Base-by-base conservation (phyloP, 352 stramenopile species). In the Blastocystis sp. region DNA sequence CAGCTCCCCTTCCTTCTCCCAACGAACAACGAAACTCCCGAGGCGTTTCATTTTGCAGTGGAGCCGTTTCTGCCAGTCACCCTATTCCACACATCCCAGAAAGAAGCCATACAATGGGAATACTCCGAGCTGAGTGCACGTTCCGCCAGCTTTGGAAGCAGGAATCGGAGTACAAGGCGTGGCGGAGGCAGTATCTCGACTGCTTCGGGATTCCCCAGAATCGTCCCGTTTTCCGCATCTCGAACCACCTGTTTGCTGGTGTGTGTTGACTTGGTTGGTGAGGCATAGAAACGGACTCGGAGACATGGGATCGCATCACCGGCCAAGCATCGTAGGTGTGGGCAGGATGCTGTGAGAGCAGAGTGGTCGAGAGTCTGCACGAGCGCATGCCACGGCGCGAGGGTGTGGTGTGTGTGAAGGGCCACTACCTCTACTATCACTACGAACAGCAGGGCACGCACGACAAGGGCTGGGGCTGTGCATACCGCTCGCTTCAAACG, bases 391-490 rank as follows among this genome's bases (percentile, higher is more conserved):
- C 45, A 9, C n/a, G 1, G 1, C 17, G 65, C 2, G 74, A 91
- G 53, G 88, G 84, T 69, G 45, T 14, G 2, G n/a, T 17, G 40
- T 59, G 95, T 4, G 92, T 95, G 19, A 88, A 92, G 23, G 93
- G 93, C 10, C 91, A 92, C 66, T 95, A 94, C 86, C 91, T 90
- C 17, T 96, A 95, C 89, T 95, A 93, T 77, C 93, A 96, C 86
- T 95, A 96, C 90, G 88, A 93, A 84, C 91, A 94, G 62, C 91
- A 96, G 43, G 81, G 82, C 69, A 89, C 92, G 76, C 93, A 94
- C 52, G 93, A 96, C 88, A 94, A 94, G 61, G 93, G 93, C 60
- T 96, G 93, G 93, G 93, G 93, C 62, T 96, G 93, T 66, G 93
- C 93, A 38, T 96, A 96, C 76, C 91, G 93, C 2, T 94, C 92